Conservation (phyloP, 2,329 filamentous ascomycete species). For the Calonectria naviculata region DNA sequence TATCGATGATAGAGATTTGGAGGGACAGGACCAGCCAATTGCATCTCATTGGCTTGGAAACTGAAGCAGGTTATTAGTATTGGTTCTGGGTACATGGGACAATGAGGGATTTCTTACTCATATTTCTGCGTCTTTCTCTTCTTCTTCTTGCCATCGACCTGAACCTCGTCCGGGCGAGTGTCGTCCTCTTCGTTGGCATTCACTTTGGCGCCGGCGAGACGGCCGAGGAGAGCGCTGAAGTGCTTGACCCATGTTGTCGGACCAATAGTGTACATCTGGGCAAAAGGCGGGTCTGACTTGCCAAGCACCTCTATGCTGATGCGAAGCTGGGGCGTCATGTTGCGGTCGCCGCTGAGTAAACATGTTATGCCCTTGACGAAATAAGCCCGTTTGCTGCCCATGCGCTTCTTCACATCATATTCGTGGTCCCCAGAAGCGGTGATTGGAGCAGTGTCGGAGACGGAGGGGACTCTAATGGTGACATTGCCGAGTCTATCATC, state of each 20-base stretch:
- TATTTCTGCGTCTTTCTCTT: constrained; percentile 73
- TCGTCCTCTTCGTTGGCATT: constrained; percentile 67
- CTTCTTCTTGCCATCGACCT: constrained; percentile 37
- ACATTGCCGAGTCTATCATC: constrained; percentile 92
- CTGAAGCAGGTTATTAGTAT: constrained; percentile 53
- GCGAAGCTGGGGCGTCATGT: constrained; percentile 75
- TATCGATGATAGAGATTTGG: constrained; percentile 87
- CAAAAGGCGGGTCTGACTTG: constrained; percentile 75
- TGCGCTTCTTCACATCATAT: constrained; percentile 83
- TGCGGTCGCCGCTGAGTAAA: constrained; percentile 67
- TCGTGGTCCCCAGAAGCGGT: constrained; percentile 67
- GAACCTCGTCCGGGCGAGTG: constrained; percentile 34
- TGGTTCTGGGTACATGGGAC: not conserved
- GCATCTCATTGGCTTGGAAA: constrained; percentile 94
- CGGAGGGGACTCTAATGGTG: constrained; percentile 70
- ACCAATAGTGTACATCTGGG: constrained; percentile 81
- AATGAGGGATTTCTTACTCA: constrained; percentile 68
- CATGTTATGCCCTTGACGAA: constrained; percentile 75
- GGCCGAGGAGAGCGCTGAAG: constrained; percentile 88
- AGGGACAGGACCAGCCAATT: constrained; percentile 86
- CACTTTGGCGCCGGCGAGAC: constrained; percentile 79
- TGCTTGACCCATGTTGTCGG: constrained; percentile 84
- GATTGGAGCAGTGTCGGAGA: constrained; percentile 76
- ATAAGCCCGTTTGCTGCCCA: constrained; percentile 90
- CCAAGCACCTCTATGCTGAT: constrained; percentile 85